Evolutionary conservation across 208 protist genomes (phyloP), one percentile per base, ranked within the genome.

Genomic region (Giardia muris): DNA sequence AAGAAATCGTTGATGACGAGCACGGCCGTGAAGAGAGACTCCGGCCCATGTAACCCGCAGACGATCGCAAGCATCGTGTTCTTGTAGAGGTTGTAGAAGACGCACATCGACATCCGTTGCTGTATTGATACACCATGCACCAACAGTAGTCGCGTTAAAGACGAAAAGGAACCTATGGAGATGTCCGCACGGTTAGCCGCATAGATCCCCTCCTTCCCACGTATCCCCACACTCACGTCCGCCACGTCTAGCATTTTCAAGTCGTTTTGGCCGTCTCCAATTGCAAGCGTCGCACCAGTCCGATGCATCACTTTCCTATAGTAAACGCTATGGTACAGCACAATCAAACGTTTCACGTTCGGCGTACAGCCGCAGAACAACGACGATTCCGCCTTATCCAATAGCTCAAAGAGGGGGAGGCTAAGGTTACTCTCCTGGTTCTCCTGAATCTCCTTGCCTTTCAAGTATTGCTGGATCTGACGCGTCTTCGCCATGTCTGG

Each of bases 251-350:
- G 90, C 93, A 94, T 94, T 10, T 3, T 30, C 87, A 93, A 46
- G 88, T 94, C 93, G 47, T 94, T 94, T 45, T 48, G 2, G 1
- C 93, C 93, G 90, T 94, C 93, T 88, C 93, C 93, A 92, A 94
- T 92, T 1, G 93, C 93, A n/a, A 92, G 43, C 45, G 46, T 43
- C 0, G 39, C 44, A 43, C 57, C 57, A 10, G 57, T 76, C 57
- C 30, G 10, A 39, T 76, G 57, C 57, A 76, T 10, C 10, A 30
- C 10, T n/a, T n/a, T n/a, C n/a, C n/a, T n/a, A 30, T 39, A 39
- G 30, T 76, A 76, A 10, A 76, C 57, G 30, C 57, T 76, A 30
- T 76, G 57, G 57, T 76, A 76, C 30, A 39, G 57, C 10, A 76
- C 30, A 30, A 76, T 30, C 10, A 76, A 10, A 10, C 30, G 10